These are phyloP conservation scores for Cladosporium sp. DNA, from an alignment of 2,329 filamentous ascomycete species.

Conservation along the genomic window DNA sequence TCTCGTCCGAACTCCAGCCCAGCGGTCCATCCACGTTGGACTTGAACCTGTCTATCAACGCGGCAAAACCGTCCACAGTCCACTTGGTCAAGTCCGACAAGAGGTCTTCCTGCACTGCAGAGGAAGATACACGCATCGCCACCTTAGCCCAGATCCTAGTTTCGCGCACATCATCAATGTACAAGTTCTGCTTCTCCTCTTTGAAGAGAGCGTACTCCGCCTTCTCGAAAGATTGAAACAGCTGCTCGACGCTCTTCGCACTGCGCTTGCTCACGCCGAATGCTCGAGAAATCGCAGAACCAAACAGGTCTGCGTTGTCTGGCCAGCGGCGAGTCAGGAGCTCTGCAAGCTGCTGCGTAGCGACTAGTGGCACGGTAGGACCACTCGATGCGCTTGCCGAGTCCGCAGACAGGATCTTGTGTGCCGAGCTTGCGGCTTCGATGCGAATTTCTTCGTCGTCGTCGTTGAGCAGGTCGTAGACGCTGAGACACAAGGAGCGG, in stretches of 20 bases:
- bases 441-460: slow-evolving; percentile 88
- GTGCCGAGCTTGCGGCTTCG: slow-evolving; percentile 56
- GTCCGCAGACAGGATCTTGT: slow-evolving; percentile 43
- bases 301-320: slow-evolving; percentile 13
- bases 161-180: slow-evolving; percentile 78
- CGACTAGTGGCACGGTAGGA: slow-evolving; percentile 50
- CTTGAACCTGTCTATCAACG: slow-evolving; percentile 41
- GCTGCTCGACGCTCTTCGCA: slow-evolving; percentile 17
- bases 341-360: slow-evolving; percentile 42
- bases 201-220: slow-evolving; percentile 65
- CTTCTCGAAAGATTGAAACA: slow-evolving; percentile 18
- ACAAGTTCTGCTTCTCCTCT: slow-evolving; percentile 93
- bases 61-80: slow-evolving; percentile 52
- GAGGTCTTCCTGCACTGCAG: slow-evolving; percentile 30
- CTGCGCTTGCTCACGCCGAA: slow-evolving; percentile 19
- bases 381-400: slow-evolving; percentile 23
- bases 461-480: slow-evolving; percentile 79
- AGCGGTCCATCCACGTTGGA: slow-evolving; percentile 62
- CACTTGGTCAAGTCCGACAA: slow-evolving; percentile 42
- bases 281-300: slow-evolving; percentile 25
- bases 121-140: slow-evolving; percentile 40
- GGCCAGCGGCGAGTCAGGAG: slow-evolving; percentile 34
- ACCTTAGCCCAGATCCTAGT: slow-evolving; percentile 65
- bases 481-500: slow-evolving; percentile 57
- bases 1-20: slow-evolving; percentile 69